Evolutionary conservation across 2,329 filamentous ascomycete species (phyloP).

Genomic region (Alternaria rosae): DNA sequence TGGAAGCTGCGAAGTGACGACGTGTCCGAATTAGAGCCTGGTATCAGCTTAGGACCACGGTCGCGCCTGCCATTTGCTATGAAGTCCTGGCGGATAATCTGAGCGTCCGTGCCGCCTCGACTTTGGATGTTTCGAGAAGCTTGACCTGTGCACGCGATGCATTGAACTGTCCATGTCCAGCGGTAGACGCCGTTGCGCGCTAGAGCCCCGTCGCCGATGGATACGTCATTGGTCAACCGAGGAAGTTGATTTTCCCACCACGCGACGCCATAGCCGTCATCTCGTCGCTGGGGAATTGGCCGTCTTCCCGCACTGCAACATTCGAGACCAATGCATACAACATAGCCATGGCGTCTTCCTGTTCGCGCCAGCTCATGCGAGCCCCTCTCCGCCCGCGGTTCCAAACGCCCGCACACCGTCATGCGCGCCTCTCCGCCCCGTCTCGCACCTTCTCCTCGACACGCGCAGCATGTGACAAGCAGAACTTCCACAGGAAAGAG

Average conservation of each 20-base stretch:
- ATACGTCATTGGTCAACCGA: constrained; percentile 39
- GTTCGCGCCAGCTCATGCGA: constrained; percentile 37
- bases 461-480: constrained; percentile 51
- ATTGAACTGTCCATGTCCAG: neutral
- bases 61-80: constrained; percentile 15
- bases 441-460: constrained; percentile 49
- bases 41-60: constrained; percentile 17
- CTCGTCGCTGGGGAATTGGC: constrained; percentile 4
- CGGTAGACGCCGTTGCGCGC: constrained; percentile 18
- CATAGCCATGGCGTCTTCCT: constrained; percentile 38
- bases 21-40: constrained; percentile 35
- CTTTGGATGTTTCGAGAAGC: neutral
- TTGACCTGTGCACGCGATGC: constrained; percentile 6
- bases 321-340: constrained; percentile 16
- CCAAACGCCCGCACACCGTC: constrained; percentile 17
- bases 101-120: neutral
- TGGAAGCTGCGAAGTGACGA: constrained; percentile 9
- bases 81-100: neutral
- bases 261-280: constrained; percentile 26
- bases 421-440: constrained; percentile 27
- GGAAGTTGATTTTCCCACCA: constrained; percentile 25
- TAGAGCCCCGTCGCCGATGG: constrained; percentile 12
- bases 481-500: constrained; percentile 55
- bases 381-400: constrained; percentile 23
- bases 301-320: neutral